Percentiles rank a stretch among this genome's conserved stretches.
phyloP scores from a whole-genome alignment of 306 rosid genomes.

The barrel medic (Medicago truncatula) region DNA sequence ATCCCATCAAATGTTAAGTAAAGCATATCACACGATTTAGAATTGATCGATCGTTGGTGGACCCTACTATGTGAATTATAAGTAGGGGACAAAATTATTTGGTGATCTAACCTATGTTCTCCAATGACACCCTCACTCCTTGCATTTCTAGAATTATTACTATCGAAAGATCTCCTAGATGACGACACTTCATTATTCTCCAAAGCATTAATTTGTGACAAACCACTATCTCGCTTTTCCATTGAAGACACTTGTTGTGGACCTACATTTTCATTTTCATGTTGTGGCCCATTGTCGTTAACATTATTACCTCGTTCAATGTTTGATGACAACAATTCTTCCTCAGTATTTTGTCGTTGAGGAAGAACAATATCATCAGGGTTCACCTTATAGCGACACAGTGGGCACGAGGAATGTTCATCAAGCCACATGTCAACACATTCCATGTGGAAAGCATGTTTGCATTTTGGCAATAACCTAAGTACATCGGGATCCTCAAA shows the following conservation, averaged over 20 bases:
- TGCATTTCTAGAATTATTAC: not conserved
- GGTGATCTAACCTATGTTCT: constrained; percentile 56
- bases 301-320: not conserved
- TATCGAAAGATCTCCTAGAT: constrained; percentile 8
- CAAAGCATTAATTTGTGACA: no score
- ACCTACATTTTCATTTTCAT: not conserved
- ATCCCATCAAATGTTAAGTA: constrained; percentile 67
- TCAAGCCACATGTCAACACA: constrained; percentile 82
- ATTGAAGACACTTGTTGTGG: not conserved
- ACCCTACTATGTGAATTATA: not conserved
- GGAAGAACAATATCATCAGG: not conserved
- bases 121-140: not conserved
- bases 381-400: constrained; percentile 63
- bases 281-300: not conserved
- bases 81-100: constrained; percentile 57
- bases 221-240: no score
- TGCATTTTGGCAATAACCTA: constrained; percentile 76
- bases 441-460: constrained; percentile 48
- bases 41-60: constrained; percentile 67
- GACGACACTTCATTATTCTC: no score
- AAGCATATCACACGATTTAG: constrained; percentile 53
- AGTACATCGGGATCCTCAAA: constrained; percentile 66
- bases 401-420: constrained; percentile 79
- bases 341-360: constrained; percentile 19
- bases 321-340: not conserved